Conservation (phyloP, 1,139 yeast species). For the Lizanozyma gosingica region DNA sequence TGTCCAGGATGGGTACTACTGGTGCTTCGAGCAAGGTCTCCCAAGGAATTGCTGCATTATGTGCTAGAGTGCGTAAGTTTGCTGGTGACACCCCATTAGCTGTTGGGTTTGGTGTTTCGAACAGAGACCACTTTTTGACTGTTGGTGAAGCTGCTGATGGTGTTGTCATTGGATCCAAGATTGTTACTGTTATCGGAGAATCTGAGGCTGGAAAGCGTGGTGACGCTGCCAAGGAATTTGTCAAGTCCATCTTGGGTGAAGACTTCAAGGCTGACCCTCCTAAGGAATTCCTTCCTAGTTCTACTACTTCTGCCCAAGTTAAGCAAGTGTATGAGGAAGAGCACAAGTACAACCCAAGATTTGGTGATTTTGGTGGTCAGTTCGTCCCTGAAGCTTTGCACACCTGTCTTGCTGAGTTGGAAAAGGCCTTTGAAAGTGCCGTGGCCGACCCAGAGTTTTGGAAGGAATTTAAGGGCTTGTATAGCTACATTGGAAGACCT, state of each 20-base stretch:
- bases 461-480: slow-evolving; percentile 81
- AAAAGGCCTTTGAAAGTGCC: slow-evolving; percentile 78
- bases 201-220: slow-evolving; percentile 54
- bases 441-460: slow-evolving; percentile 85
- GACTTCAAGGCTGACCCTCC: slow-evolving; percentile 23
- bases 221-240: slow-evolving; percentile 56
- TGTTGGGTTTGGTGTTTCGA: slow-evolving; percentile 95
- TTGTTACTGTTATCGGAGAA: slow-evolving; percentile 61
- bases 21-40: slow-evolving; percentile 73
- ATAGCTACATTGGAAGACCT: slow-evolving; percentile 90
- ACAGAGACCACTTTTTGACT: slow-evolving; percentile 76
- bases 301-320: slow-evolving; percentile 7
- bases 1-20: slow-evolving; percentile 95
- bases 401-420: slow-evolving; percentile 83
- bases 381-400: slow-evolving; percentile 96
- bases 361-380: slow-evolving; percentile 97
- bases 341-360: slow-evolving; percentile 59
- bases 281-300: neutral
- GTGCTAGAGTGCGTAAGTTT: slow-evolving; percentile 64
- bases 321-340: slow-evolving; percentile 43
- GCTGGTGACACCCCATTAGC: slow-evolving; percentile 77
- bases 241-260: slow-evolving; percentile 60
- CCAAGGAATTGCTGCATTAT: slow-evolving; percentile 55
- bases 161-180: slow-evolving; percentile 89
- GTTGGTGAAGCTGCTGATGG: slow-evolving; percentile 85